A percentile compares a stretch with the other conserved stretches of the same genome.
These are phyloP conservation scores for Exophiala lecanii-corni DNA, from an alignment of 2,329 filamentous ascomycete species.

Conservation along the genomic window DNA sequence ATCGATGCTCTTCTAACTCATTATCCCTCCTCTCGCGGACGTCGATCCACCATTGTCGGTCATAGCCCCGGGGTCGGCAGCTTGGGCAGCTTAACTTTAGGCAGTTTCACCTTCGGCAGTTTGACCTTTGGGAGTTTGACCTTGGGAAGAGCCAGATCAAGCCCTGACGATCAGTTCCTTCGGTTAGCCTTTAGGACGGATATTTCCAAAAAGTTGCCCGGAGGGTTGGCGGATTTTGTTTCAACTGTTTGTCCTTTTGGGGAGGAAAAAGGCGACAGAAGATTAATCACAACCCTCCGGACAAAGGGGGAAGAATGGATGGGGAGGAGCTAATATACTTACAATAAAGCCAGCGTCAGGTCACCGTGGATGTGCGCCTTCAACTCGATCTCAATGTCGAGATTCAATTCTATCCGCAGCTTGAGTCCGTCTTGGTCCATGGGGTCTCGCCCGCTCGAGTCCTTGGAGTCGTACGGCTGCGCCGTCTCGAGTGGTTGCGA, in stretches of 20 bases:
- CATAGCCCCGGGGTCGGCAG: slow-evolving; percentile 4
- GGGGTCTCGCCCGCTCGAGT: slow-evolving; percentile 34
- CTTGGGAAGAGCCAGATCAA: slow-evolving; percentile 22
- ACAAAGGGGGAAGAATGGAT: too few relatives aligned
- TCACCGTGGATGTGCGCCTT: slow-evolving; percentile 85
- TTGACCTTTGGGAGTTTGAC: slow-evolving; percentile 20
- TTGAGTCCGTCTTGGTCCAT: slow-evolving; percentile 51
- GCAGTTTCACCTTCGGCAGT: slow-evolving; percentile 9
- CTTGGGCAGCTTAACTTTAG: slow-evolving; percentile 12
- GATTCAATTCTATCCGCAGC: slow-evolving; percentile 68
- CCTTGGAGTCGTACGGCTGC: slow-evolving; percentile 43
- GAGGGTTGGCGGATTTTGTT: background rate
- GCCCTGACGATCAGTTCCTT: slow-evolving; percentile 24
- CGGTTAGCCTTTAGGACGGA: slow-evolving; percentile 20
- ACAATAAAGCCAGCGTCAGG: slow-evolving; percentile 72
- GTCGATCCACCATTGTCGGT: too few relatives aligned
- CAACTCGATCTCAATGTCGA: slow-evolving; percentile 78
- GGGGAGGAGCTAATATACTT: slow-evolving; percentile 41
- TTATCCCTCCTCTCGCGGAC: too few relatives aligned
- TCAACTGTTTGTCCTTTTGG: too few relatives aligned
- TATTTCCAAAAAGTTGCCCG: background rate
- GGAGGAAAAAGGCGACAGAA: too few relatives aligned
- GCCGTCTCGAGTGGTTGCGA: slow-evolving; percentile 40
- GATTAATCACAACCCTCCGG: too few relatives aligned
- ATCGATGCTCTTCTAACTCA: too few relatives aligned